Evolutionary conservation across 495 filamentous ascomycete species (phyloP).

Genomic region (Letharia columbiana): DNA sequence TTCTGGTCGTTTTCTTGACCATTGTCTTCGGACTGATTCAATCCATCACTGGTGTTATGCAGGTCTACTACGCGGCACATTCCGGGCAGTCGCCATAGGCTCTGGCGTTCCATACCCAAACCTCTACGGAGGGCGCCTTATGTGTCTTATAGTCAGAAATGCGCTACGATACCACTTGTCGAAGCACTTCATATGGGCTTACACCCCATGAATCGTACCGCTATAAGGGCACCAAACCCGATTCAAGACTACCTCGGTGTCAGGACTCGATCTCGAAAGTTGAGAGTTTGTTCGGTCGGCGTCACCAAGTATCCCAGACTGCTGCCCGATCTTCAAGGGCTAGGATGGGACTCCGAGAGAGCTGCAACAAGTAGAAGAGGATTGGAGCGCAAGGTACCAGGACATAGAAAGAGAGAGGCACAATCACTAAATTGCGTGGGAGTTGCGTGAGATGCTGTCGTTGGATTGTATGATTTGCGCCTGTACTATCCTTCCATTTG

Average conservation of each 20-base stretch:
- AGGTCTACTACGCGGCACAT: slow-evolving; percentile 8
- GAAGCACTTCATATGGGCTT: not conserved
- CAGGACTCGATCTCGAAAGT: not conserved
- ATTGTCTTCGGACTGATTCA: slow-evolving; percentile 45
- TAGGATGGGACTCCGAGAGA: not conserved
- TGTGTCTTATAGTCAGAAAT: not conserved
- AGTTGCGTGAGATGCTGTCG: not conserved
- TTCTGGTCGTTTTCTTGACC: slow-evolving; percentile 37
- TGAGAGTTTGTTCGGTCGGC: not conserved
- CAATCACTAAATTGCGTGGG: too few relatives aligned
- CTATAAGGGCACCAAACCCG: not conserved
- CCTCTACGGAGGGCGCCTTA: not conserved
- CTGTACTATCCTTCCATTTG: not conserved
- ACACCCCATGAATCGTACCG: not conserved
- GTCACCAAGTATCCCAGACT: not conserved
- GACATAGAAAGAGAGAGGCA: not conserved
- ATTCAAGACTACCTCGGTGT: not conserved
- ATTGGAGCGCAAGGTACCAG: not conserved
- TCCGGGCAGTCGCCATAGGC: not conserved
- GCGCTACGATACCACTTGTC: not conserved
- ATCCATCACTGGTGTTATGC: slow-evolving; percentile 18
- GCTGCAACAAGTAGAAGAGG: not conserved
- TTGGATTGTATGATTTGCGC: not conserved
- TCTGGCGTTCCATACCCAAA: not conserved
- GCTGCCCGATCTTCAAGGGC: not conserved